phyloP scores from a whole-genome alignment of 2,329 filamentous ascomycete species.

The Fusarium abutilonis region DNA sequence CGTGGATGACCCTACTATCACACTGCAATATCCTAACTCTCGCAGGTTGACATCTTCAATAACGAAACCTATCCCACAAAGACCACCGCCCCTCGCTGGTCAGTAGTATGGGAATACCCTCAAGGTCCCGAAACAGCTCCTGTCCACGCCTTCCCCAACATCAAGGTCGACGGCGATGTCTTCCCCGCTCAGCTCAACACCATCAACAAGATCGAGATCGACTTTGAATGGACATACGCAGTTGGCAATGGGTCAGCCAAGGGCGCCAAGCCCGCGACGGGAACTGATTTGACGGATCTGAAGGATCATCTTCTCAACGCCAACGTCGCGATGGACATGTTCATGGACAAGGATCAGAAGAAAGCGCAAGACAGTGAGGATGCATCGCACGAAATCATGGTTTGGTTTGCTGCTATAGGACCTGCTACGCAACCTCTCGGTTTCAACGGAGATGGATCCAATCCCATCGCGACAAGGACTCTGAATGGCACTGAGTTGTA shows the following conservation, averaged over 20 bases:
- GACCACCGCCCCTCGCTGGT: slow-evolving; percentile 59
- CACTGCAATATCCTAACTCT: slow-evolving; percentile 3
- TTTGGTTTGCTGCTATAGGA: slow-evolving; percentile 64
- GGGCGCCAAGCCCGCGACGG: slow-evolving; percentile 53
- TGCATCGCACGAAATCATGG: slow-evolving; percentile 65
- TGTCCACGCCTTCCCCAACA: slow-evolving; percentile 66
- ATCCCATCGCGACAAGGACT: slow-evolving; percentile 47
- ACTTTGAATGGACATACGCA: slow-evolving; percentile 62
- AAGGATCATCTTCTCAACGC: slow-evolving; percentile 54
- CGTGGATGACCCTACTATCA: background rate
- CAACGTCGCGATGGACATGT: slow-evolving; percentile 69
- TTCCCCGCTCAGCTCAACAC: slow-evolving; percentile 56
- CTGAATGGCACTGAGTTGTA: slow-evolving; percentile 57
- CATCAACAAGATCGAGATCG: slow-evolving; percentile 55
- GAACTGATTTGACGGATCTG: slow-evolving; percentile 51
- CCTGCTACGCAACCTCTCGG: slow-evolving; percentile 60
- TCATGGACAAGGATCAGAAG: slow-evolving; percentile 58
- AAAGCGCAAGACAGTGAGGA: slow-evolving; percentile 53
- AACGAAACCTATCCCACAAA: slow-evolving; percentile 61
- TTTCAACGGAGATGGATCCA: slow-evolving; percentile 40
- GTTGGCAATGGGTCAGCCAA: slow-evolving; percentile 54
- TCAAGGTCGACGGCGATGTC: slow-evolving; percentile 56
- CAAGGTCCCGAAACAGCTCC: slow-evolving; percentile 54
- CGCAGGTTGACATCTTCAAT: slow-evolving; percentile 59
- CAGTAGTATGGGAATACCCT: slow-evolving; percentile 63